Percentiles rank a stretch among this genome's conserved stretches.
phyloP scores from a whole-genome alignment of 2,329 filamentous ascomycete genomes.

The Polytolypa hystricis region DNA sequence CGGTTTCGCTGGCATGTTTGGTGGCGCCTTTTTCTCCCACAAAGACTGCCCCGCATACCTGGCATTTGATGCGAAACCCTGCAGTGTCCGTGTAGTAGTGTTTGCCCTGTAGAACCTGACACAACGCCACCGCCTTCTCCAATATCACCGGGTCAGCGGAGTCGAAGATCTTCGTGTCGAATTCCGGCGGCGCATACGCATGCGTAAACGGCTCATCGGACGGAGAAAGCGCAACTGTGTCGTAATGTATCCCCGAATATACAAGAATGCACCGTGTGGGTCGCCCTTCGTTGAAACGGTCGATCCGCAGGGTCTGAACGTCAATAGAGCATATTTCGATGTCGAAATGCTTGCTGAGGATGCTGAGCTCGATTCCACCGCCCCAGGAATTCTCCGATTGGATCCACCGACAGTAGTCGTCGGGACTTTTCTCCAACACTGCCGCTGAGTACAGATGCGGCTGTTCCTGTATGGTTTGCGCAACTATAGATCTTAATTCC shows the following conservation, averaged over 20 bases:
- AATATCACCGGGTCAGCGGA: conserved; percentile 44
- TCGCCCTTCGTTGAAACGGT: conserved; percentile 68
- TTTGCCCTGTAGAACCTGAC: conserved; percentile 53
- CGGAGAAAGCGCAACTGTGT: conserved; percentile 68
- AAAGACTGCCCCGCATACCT: conserved; percentile 40
- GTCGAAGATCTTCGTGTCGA: conserved; percentile 68
- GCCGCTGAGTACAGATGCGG: conserved; percentile 63
- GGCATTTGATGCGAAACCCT: conserved; percentile 67
- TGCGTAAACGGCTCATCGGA: conserved; percentile 46
- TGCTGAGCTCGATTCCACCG: conserved; percentile 78
- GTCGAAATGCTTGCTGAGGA: conserved; percentile 72
- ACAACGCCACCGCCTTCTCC: conserved; percentile 53
- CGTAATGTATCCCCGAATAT: conserved; percentile 90
- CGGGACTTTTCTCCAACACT: conserved; percentile 61
- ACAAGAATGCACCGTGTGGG: conserved; percentile 64
- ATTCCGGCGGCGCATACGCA: conserved; percentile 54
- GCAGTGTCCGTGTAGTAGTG: conserved; percentile 87
- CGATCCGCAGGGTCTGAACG: conserved; percentile 56
- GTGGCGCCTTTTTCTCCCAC: conserved; percentile 37
- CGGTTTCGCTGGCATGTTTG: conserved; percentile 36
- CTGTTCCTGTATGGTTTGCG: conserved; percentile 63
- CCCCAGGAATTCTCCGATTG: conserved; percentile 75
- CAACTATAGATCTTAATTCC: conserved; percentile 66
- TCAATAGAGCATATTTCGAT: conserved; percentile 79
- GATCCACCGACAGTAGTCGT: conserved; percentile 73